Percentiles rank a stretch among this genome's conserved stretches.
phyloP scores from a whole-genome alignment of 2,329 filamentous ascomycete genomes.

The Aspergillus persii region DNA sequence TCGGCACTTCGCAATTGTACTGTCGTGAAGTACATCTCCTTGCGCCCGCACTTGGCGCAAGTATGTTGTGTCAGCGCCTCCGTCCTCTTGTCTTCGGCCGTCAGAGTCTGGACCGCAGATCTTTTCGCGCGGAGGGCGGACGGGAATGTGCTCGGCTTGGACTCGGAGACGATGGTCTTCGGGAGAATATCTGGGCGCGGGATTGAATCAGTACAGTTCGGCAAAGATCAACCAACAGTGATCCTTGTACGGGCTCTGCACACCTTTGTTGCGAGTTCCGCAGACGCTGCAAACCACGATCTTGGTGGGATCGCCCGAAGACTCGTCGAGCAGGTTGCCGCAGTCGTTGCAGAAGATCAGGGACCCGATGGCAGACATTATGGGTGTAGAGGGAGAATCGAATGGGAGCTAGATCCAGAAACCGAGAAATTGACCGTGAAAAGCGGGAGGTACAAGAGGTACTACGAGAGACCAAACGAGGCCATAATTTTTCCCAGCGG shows the following conservation, averaged over 20 bases:
- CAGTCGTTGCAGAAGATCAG: slow-evolving; percentile 92
- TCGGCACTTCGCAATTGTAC: slow-evolving; percentile 89
- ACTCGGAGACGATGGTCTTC: slow-evolving; percentile 74
- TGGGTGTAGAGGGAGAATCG: slow-evolving; percentile 2
- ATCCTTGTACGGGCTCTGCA: slow-evolving; percentile 3
- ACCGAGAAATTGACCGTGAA: too few relatives aligned
- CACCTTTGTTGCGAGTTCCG: slow-evolving; percentile 80
- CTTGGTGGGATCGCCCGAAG: slow-evolving; percentile 72
- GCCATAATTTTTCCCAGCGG: slow-evolving; percentile 11
- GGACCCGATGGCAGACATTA: slow-evolving; percentile 85
- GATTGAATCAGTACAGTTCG: slow-evolving; percentile 16
- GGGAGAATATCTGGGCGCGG: slow-evolving; percentile 63
- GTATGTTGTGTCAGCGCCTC: slow-evolving; percentile 66
- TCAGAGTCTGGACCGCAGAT: slow-evolving; percentile 81
- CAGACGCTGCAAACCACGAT: slow-evolving; percentile 82
- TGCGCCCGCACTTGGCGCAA: slow-evolving; percentile 77
- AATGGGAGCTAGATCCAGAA: too few relatives aligned
- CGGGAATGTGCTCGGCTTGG: slow-evolving; percentile 88
- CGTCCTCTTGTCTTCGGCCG: slow-evolving; percentile 72
- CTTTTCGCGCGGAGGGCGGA: slow-evolving; percentile 81
- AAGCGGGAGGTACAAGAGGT: too few relatives aligned
- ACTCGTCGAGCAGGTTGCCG: slow-evolving; percentile 82
- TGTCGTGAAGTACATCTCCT: slow-evolving; percentile 79
- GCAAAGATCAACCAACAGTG: not conserved
- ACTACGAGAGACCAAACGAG: too few relatives aligned